Evolutionary conservation across 1,284 basidiomycete genomes (phyloP).

Genomic region (Cystobasidiaceae sp.): DNA sequence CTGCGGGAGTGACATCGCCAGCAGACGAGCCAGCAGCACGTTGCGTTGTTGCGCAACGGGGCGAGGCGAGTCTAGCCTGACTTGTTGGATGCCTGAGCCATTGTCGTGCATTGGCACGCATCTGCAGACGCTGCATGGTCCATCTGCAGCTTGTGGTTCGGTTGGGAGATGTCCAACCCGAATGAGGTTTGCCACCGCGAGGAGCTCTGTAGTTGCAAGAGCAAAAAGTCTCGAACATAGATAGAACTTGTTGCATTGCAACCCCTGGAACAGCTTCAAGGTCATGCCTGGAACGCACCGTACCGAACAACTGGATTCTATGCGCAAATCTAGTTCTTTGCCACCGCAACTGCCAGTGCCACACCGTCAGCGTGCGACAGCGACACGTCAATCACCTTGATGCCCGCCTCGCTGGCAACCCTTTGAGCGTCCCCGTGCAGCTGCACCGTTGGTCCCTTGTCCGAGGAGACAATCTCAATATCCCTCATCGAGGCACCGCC

Average conservation of each 20-base stretch:
- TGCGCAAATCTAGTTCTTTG: slow-evolving; percentile 26
- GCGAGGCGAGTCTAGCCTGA: too few relatives aligned
- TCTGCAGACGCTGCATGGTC: too few relatives aligned
- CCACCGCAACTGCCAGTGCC: slow-evolving; percentile 36
- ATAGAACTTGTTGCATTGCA: background rate
- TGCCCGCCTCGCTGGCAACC: slow-evolving; percentile 67
- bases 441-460: slow-evolving; percentile 49
- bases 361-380: slow-evolving; percentile 63
- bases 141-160: too few relatives aligned
- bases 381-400: slow-evolving; percentile 72
- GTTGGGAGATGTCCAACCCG: too few relatives aligned
- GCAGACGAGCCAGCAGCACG: too few relatives aligned
- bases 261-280: background rate
- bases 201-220: too few relatives aligned
- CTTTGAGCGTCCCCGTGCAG: slow-evolving; percentile 76
- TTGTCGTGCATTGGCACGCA: too few relatives aligned
- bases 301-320: background rate
- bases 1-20: too few relatives aligned
- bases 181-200: too few relatives aligned
- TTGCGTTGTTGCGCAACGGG: too few relatives aligned
- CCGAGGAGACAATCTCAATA: slow-evolving; percentile 80
- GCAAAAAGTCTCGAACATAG: too few relatives aligned
- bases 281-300: background rate
- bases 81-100: too few relatives aligned
- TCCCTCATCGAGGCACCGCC: slow-evolving; percentile 90